Base-by-base conservation (phyloP, 2,329 filamentous ascomycete genomes). In the Colletotrichum australisinense region DNA sequence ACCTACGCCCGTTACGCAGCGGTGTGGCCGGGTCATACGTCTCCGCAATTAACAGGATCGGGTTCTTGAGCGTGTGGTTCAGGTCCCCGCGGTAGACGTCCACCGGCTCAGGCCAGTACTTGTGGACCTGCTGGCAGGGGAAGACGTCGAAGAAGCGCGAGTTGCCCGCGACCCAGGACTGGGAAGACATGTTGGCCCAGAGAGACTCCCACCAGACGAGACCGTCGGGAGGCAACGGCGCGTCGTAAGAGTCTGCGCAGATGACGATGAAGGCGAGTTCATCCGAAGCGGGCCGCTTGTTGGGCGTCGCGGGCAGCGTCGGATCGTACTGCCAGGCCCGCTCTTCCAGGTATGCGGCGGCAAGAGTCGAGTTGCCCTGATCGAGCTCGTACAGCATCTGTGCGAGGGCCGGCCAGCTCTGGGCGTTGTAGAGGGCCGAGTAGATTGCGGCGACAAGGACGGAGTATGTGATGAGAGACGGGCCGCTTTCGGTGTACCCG, bases 1-100 rank as follows among this genome's bases (percentile, higher is more conserved):
- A 79, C 30, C 86, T 78, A 14, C 85, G 78, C 1, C 86, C 86
- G 68, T 88, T 88, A 5, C 85, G 82, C 56, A 88, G 76, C 5
- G 86, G 86, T 7, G 87, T 88, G 1, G 86, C 86, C 0, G 86
- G 86, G 69, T 88, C 87, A 69, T 88, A 85, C 5, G 84, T 84
- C 79, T 86, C 85, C 1, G 86, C 85, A 52, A 88, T 84, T 52
- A 88, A 79, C 52, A 88, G 76, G 2, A 88, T 78, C 0, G 87
- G 86, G 67, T 85, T 75, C 28, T 80, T 82, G 9, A 88, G 81
- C 0, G 83, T 84, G 60, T 82, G 76, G 76, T 86, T 85, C 32
- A 88, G 77, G 59, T 83, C 81, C 14, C 86, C 86, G 4, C 86
- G 83, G 74, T 84, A 88, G 5, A 86, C 85, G 67, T 86, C 86